Base-by-base conservation (phyloP, 371 early-diverging fungal genomes). In the Gilbertella persicaria region DNA sequence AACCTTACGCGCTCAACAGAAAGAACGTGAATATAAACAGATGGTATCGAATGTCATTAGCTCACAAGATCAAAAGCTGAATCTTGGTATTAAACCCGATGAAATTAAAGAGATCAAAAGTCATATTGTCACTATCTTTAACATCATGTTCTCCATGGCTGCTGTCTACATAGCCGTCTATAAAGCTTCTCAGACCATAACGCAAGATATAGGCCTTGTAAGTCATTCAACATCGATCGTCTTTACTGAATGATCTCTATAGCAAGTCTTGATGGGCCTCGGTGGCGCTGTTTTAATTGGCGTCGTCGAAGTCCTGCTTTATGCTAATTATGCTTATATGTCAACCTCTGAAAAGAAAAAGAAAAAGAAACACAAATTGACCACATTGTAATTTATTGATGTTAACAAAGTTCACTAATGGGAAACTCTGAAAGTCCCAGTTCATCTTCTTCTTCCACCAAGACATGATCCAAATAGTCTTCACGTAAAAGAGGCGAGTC, bases 161-260 rank as follows among this genome's bases (percentile, higher is more conserved):
- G 86, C 87, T 3, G 85, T 84, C 12, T 85, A 82, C 66, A 73
- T 69, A 2, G 85, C 86, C 6, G 74, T 81, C 6, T 83, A 78
- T 52, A 78, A 77, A 49, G 73, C 82, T 28, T 66, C 80, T 0
- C 53, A 73, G 23, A 66, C 80, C 0, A 71, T 89, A 24, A 62
- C 79, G 0, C 19, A 55, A 17, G 89, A 89, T 59, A 47, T 72
- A 53, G 84, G 84, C 5, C 44, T 79, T 69, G 89, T 88, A 71
- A 69, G 20, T n/a, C 3, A 21, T 20, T 30, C 40, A 5, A 12
- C 20, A 19, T 45, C 9, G n/a, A 23, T 25, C n/a, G 37, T 16
- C n/a, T 9, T 38, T 23, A n/a, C 3, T 37, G 12, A 5, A 10
- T 19, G 3, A n/a, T 39, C 13, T 30, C 5, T 47, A 28, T 58